phyloP scores from a whole-genome alignment of 306 rosid genomes.

The Lathyrus oleraceus region DNA sequence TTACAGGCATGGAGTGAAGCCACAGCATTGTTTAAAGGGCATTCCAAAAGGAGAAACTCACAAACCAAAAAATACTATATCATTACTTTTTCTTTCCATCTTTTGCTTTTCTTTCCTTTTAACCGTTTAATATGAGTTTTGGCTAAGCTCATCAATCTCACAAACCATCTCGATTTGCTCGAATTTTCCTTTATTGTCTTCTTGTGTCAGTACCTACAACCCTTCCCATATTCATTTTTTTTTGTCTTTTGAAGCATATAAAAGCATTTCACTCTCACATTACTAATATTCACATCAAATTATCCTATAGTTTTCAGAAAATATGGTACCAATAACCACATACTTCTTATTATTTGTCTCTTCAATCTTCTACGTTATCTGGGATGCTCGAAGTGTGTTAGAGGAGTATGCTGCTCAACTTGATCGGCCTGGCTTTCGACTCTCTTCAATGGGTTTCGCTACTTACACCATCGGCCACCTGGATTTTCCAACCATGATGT shows the following conservation, averaged over 20 bases:
- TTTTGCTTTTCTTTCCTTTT: not conserved
- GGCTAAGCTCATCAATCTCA: not conserved
- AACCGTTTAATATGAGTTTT: not conserved
- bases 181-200: conserved; percentile 10
- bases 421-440: not conserved
- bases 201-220: not conserved
- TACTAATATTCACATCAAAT: not conserved
- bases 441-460: not conserved
- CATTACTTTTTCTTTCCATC: not conserved
- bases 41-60: not conserved
- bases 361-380: conserved; percentile 30
- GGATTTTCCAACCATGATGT: conserved; percentile 32
- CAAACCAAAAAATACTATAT: not conserved
- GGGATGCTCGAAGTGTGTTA: conserved; percentile 1
- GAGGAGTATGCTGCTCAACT: conserved; percentile 20
- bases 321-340: conserved; percentile 41
- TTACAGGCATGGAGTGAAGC: not conserved
- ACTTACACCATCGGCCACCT: conserved; percentile 13
- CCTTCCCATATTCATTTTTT: not conserved
- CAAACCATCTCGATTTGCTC: not conserved
- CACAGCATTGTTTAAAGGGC: not conserved
- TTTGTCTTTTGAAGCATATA: not conserved
- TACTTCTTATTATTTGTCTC: conserved; percentile 33
- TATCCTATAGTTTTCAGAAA: not conserved
- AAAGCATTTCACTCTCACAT: not conserved